Conservation (phyloP, 1,139 yeast genomes). For the Saccharomyces uvarum region DNA sequence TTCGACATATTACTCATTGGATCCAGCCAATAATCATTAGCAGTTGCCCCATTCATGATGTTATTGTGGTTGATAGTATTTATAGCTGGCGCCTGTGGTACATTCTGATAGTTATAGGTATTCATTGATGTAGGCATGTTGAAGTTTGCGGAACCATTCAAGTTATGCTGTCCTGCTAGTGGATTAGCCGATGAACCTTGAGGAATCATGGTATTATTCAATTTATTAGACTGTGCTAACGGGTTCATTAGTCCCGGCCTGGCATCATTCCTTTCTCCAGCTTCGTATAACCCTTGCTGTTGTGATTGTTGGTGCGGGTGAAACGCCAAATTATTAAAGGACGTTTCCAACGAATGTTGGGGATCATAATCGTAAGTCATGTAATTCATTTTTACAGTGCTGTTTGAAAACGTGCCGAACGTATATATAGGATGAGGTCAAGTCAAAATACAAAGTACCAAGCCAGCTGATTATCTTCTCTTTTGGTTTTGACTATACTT, state of each 20-base stretch:
- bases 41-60: background rate
- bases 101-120: background rate
- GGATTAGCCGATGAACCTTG: constrained; percentile 1
- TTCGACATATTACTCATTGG: background rate
- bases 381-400: constrained; percentile 4
- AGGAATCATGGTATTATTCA: background rate
- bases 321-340: constrained; percentile 8
- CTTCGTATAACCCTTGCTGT: constrained; percentile 8
- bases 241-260: background rate
- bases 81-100: background rate
- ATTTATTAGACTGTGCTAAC: background rate
- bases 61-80: background rate
- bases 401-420: background rate
- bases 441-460: background rate
- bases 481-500: background rate
- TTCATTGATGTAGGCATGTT: background rate
- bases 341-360: constrained; percentile 9
- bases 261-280: constrained; percentile 1
- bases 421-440: background rate
- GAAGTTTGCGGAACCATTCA: background rate
- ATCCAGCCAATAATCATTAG: background rate
- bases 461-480: background rate
- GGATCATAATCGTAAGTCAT: constrained; percentile 13
- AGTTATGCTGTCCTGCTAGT: background rate
- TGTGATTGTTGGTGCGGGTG: constrained; percentile 7